Percentiles rank a stretch among this genome's conserved stretches.
These are phyloP conservation scores for Lagerstroemia fauriei DNA, from an alignment of 441 rosid species.

Conservation along the genomic window DNA sequence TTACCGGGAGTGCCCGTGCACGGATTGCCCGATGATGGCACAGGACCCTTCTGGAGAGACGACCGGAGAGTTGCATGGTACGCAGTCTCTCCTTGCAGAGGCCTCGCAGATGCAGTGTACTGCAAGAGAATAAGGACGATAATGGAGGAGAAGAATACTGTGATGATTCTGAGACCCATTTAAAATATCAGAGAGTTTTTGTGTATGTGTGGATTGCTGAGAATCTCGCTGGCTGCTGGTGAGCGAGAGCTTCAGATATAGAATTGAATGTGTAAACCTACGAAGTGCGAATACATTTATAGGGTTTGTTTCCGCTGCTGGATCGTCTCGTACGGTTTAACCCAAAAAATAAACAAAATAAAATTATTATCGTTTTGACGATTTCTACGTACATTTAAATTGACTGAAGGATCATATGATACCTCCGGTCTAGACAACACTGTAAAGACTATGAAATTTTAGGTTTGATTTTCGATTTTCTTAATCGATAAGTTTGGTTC, in stretches of 20 bases:
- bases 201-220: background rate
- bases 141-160: background rate
- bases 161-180: background rate
- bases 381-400: no score
- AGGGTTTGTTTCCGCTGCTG: no score
- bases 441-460: no score
- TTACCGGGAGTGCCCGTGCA: background rate
- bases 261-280: no score
- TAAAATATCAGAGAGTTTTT: background rate
- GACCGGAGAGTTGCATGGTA: background rate
- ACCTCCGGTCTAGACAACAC: no score
- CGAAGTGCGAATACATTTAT: no score
- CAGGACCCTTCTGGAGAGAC: background rate
- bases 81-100: background rate
- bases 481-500: no score
- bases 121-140: background rate
- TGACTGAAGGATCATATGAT: no score
- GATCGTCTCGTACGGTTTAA: no score
- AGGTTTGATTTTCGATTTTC: no score
- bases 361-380: no score
- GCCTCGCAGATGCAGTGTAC: background rate
- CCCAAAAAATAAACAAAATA: no score
- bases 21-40: background rate
- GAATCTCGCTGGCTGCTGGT: background rate
- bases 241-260: background rate